phyloP scores from a whole-genome alignment of 83 land plant species.

The Thuja plicata region DNA sequence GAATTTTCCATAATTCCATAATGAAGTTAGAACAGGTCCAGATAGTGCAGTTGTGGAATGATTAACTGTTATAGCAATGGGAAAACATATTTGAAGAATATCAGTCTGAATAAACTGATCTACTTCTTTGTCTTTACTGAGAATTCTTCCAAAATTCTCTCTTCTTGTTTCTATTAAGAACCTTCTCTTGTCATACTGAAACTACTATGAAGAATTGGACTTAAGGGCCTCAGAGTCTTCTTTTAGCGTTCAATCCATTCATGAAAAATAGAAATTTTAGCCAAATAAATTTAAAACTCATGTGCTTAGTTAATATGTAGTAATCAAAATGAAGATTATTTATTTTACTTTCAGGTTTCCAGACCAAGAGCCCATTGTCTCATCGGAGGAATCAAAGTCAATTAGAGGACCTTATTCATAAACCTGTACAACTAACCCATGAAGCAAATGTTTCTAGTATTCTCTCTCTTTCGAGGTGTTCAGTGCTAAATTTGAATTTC shows the following conservation, averaged over 20 bases:
- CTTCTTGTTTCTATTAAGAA: neutral
- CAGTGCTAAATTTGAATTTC: neutral
- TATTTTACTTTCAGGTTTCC: neutral
- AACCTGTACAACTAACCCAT: neutral
- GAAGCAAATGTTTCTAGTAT: neutral
- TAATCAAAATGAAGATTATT: neutral
- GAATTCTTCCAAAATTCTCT: neutral
- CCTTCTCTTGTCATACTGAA: neutral
- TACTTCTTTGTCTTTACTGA: neutral
- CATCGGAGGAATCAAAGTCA: neutral
- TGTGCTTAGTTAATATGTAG: neutral
- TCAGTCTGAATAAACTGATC: too few species aligned
- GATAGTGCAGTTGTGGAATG: too few species aligned
- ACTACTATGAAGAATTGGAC: neutral
- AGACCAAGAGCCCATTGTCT: neutral
- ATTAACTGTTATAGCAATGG: too few species aligned
- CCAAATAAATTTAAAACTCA: neutral
- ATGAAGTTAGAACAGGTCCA: too few species aligned
- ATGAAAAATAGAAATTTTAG: neutral
- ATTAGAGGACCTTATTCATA: neutral
- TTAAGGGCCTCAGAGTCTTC: neutral
- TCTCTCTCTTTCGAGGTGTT: neutral
- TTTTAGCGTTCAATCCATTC: neutral
- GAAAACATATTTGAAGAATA: too few species aligned
- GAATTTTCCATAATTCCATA: too few species aligned